phyloP scores from a whole-genome alignment of 768 basidiomycete species.

The Pleurotus ostreatus region DNA sequence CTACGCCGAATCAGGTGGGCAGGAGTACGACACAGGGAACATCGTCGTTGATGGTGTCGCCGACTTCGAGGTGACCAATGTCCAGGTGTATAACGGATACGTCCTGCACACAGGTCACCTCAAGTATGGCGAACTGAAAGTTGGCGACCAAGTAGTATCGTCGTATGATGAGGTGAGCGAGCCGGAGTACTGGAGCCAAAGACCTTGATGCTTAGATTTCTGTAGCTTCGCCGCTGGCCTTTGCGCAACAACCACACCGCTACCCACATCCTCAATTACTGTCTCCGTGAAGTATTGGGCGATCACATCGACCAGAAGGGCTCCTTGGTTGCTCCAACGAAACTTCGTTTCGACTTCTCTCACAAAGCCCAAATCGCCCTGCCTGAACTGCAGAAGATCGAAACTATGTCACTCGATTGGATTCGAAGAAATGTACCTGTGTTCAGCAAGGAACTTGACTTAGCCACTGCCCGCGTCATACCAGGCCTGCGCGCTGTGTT shows the following conservation, averaged over 20 bases:
- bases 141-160: constrained; percentile 80
- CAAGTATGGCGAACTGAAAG: constrained; percentile 79
- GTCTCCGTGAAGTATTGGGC: constrained; percentile 88
- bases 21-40: constrained; percentile 94
- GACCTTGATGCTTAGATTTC: constrained; percentile 2
- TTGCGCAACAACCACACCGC: constrained; percentile 97
- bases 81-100: constrained; percentile 93
- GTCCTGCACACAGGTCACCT: constrained; percentile 89
- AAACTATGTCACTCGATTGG: constrained; percentile 83
- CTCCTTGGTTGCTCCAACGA: constrained; percentile 92
- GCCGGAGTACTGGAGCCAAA: not conserved
- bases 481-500: constrained; percentile 96
- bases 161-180: constrained; percentile 83
- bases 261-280: constrained; percentile 96
- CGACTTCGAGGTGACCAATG: constrained; percentile 92
- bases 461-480: constrained; percentile 78
- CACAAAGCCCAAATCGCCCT: constrained; percentile 86
- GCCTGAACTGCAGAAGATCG: constrained; percentile 78
- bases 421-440: constrained; percentile 87
- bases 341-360: constrained; percentile 97
- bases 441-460: constrained; percentile 79
- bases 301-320: constrained; percentile 99
- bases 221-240: constrained; percentile 87
- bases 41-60: constrained; percentile 89
- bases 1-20: constrained; percentile 96